A percentile compares a stretch with the other conserved stretches of the same genome.
Evolutionary conservation across 257 asterid species (phyloP).

Genomic region (Avicennia marina): DNA sequence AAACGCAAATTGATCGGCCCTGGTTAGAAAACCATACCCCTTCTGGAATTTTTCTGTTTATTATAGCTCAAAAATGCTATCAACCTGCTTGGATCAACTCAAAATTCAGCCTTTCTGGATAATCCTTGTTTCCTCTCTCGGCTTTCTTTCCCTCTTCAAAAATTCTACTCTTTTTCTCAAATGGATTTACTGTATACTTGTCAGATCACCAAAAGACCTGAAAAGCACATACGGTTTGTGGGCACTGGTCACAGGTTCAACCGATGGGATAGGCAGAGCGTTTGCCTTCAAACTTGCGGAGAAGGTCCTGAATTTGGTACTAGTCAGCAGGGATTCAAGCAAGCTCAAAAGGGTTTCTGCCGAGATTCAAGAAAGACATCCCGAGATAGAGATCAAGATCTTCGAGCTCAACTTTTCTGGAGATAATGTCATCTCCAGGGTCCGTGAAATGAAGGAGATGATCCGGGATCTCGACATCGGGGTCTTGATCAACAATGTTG

Average conservation of each 20-base stretch:
- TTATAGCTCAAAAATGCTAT: slow-evolving; percentile 35
- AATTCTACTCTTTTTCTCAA: slow-evolving; percentile 21
- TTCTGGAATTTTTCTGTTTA: too few species aligned
- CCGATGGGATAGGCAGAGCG: slow-evolving; percentile 81
- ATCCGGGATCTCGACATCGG: slow-evolving; percentile 64
- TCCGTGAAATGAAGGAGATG: slow-evolving; percentile 23
- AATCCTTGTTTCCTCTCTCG: slow-evolving; percentile 40
- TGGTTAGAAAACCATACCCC: too few species aligned
- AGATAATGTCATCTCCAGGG: slow-evolving; percentile 12
- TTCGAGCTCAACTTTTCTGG: slow-evolving; percentile 47
- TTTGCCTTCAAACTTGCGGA: slow-evolving; percentile 67
- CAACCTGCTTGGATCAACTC: slow-evolving; percentile 25
- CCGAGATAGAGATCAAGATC: slow-evolving; percentile 17
- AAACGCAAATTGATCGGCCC: too few species aligned
- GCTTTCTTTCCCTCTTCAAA: slow-evolving; percentile 34
- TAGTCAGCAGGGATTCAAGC: slow-evolving; percentile 42
- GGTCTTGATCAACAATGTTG: slow-evolving; percentile 77
- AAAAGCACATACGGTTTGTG: slow-evolving; percentile 57
- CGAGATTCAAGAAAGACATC: slow-evolving; percentile 35
- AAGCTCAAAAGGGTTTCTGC: slow-evolving; percentile 40
- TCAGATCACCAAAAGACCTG: slow-evolving; percentile 50
- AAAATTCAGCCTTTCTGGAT: slow-evolving; percentile 39
- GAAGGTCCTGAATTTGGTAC: slow-evolving; percentile 56
- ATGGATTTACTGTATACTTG: slow-evolving; percentile 38
- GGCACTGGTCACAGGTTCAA: slow-evolving; percentile 83